phyloP scores from a whole-genome alignment of 2,329 filamentous ascomycete species.

The Paraphaeosphaeria sporulosa region DNA sequence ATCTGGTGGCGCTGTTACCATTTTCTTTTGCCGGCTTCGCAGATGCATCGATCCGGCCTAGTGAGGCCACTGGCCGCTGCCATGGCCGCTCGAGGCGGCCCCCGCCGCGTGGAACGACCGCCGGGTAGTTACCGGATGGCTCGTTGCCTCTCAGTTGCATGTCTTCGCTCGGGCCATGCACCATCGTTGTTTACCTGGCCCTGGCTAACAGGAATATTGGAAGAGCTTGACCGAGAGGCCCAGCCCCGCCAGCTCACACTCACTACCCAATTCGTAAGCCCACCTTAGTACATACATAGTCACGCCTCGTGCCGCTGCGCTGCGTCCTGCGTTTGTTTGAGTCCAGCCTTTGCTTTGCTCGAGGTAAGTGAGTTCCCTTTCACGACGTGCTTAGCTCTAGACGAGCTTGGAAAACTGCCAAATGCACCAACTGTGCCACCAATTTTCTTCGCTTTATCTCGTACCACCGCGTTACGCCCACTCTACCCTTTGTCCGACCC shows the following conservation, averaged over 20 bases:
- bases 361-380: conserved; percentile 35
- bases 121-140: conserved; percentile 20
- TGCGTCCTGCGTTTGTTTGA: conserved; percentile 24
- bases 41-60: conserved; percentile 27
- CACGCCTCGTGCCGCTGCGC: conserved; percentile 28
- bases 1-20: conserved; percentile 29
- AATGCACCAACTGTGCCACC: conserved; percentile 9
- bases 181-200: conserved; percentile 32
- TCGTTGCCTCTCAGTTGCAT: conserved; percentile 33
- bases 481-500: conserved; percentile 22
- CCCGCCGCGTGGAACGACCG: conserved; percentile 24
- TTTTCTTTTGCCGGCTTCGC: conserved; percentile 29
- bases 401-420: conserved; percentile 4
- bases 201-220: conserved; percentile 34
- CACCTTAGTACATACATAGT: conserved; percentile 34
- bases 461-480: conserved; percentile 16
- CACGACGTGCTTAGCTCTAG: neutral
- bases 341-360: conserved; percentile 35
- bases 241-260: conserved; percentile 38
- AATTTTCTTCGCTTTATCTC: neutral
- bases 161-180: conserved; percentile 28
- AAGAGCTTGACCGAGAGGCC: conserved; percentile 30
- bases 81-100: conserved; percentile 23
- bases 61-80: conserved; percentile 25
- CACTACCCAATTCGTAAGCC: conserved; percentile 31